Evolutionary conservation across 345 rosid genomes (phyloP), one percentile per base, ranked within the genome.

Genomic region (Turnera subulata): DNA sequence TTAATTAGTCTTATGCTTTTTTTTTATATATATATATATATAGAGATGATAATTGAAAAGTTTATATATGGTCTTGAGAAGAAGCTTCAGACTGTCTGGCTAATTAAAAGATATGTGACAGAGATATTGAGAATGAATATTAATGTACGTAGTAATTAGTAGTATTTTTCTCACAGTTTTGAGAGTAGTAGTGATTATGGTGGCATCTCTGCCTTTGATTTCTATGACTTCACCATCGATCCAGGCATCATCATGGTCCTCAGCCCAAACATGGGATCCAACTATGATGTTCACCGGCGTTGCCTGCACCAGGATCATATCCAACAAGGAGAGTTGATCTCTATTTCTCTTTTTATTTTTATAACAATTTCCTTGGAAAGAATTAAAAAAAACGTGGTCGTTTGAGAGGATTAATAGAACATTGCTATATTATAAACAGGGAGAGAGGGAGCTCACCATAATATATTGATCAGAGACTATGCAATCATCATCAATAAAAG

Each of bases 201-300:
- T 77, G 60, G 74, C 79, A 18, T 74, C 58, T 53, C 51, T 72
- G 52, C 82, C 89, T 42, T 74, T 74, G 56, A 83, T 76, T 49
- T 72, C 78, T 60, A n/a, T 60, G 16, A 80, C 85, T 74, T 78
- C 71, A 17, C 85, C 85, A 55, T 70, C 82, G 42, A 78, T 66
- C 85, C 89, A 83, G 35, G 89, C 80, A 38, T 40, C 64, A 50
- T 78, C 83, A 65, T 75, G 78, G 73, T 83, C 80, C 73, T 80
- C 82, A 16, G 49, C 73, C 89, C 89, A 83, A 23, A 78, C 89
- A 54, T 75, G 78, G 25, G 89, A 78, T 66, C 85, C 83, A 43
- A 80, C 82, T 56, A 74, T 74, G 71, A 83, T 73, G 56, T 77
- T 80, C 29, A 70, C 81, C 13, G 83, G 71, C 56, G 83, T 77